These are phyloP conservation scores for Porodaedalea pini DNA, from an alignment of 1,284 basidiomycete genomes.

Conservation along the genomic window DNA sequence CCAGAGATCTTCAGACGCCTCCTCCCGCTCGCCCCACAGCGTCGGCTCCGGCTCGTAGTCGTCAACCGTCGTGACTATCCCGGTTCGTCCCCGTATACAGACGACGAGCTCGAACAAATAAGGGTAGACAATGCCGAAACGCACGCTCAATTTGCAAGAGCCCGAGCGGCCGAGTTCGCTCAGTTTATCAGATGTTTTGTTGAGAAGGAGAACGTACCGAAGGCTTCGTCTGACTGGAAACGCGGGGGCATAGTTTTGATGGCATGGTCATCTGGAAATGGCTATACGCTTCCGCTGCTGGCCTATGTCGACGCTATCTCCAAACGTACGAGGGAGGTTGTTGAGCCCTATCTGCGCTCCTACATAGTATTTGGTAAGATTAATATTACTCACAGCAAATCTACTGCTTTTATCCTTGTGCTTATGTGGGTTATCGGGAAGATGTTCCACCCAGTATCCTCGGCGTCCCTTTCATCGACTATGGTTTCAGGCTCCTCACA, in stretches of 20 bases:
- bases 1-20: constrained; percentile 25
- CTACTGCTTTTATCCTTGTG: not conserved
- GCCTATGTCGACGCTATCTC: constrained; percentile 15
- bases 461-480: constrained; percentile 7
- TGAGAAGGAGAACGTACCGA: constrained; percentile 17
- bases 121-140: not conserved
- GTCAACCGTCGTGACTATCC: constrained; percentile 27
- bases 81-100: constrained; percentile 23
- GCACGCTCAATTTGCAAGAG: constrained; percentile 12
- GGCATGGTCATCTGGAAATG: constrained; percentile 22
- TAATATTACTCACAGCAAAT: not conserved
- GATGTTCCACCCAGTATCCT: no score
- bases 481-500: not conserved
- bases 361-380: constrained; percentile 22
- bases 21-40: constrained; percentile 21
- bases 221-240: constrained; percentile 2
- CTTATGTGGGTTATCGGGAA: constrained; percentile 4
- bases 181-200: constrained; percentile 23
- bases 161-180: constrained; percentile 21
- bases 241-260: constrained; percentile 21
- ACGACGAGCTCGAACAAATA: constrained; percentile 19
- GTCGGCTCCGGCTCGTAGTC: constrained; percentile 24
- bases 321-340: not conserved
- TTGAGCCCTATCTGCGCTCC: constrained; percentile 20
- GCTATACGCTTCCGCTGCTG: constrained; percentile 12